phyloP scores from a whole-genome alignment of 305 asterid genomes.

The Rubia balearica region DNA sequence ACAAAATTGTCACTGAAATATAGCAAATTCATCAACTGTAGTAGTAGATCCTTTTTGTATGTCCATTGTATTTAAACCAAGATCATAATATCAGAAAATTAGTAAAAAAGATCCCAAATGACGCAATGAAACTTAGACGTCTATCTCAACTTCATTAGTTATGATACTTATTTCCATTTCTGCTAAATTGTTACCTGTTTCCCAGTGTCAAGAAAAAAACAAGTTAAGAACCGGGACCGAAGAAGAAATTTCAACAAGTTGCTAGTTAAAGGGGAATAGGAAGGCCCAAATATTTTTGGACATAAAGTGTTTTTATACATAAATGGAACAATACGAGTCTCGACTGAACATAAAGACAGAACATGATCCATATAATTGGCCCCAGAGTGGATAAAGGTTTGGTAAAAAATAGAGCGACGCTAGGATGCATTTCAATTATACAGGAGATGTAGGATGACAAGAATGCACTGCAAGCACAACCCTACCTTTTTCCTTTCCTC shows the following conservation, averaged over 20 bases:
- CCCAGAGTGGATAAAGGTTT: too few species aligned
- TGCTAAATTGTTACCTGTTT: too few species aligned
- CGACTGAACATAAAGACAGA: too few species aligned
- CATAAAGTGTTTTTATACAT: too few species aligned
- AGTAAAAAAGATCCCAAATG: not conserved
- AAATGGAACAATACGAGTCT: too few species aligned
- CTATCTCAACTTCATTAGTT: not conserved
- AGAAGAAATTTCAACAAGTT: too few species aligned
- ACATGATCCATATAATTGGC: too few species aligned
- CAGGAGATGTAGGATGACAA: not conserved
- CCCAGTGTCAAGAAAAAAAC: too few species aligned
- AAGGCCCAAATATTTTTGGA: too few species aligned
- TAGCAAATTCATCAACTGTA: not conserved
- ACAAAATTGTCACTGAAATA: not conserved
- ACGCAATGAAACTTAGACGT: not conserved
- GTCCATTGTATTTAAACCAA: not conserved
- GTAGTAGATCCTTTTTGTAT: not conserved
- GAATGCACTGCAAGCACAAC: not conserved
- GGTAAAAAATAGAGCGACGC: not conserved
- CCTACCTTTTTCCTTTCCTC: conserved; percentile 80
- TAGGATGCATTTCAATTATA: not conserved
- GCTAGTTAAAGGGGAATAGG: too few species aligned
- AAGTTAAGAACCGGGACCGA: too few species aligned
- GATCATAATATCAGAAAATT: not conserved
- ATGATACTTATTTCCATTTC: not conserved